A percentile compares a stretch with the other conserved stretches of the same genome.
These are phyloP conservation scores for Neolentinus lepideus DNA, from an alignment of 1,284 basidiomycete genomes.

Conservation along the genomic window DNA sequence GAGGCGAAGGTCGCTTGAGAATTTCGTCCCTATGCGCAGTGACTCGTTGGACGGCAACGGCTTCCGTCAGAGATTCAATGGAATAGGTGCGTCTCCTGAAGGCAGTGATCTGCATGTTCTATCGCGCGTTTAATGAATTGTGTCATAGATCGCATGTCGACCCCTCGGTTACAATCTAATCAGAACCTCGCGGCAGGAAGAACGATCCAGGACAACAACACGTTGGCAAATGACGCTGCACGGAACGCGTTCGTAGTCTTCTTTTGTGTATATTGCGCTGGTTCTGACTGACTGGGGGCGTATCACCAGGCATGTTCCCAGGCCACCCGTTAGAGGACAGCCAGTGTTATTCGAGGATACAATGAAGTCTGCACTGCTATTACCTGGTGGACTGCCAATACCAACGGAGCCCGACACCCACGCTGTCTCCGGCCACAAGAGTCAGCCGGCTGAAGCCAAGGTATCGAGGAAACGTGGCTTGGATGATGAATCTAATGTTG, in stretches of 20 bases:
- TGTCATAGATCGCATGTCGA: not conserved
- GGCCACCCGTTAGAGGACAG: not conserved
- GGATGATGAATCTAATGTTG: not conserved
- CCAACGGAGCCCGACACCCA: not conserved
- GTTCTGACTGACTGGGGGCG: not conserved
- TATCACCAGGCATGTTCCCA: not conserved
- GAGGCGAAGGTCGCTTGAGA: constrained; percentile 4
- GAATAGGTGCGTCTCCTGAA: not conserved
- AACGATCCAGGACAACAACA: not conserved
- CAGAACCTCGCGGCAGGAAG: not conserved
- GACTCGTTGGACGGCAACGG: not conserved
- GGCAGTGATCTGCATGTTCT: not conserved
- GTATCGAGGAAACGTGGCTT: not conserved
- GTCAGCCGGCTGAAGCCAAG: not conserved
- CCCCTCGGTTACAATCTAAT: not conserved
- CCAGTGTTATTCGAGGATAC: not conserved
- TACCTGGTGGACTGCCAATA: no score
- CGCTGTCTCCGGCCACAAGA: not conserved
- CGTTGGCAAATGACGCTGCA: not conserved
- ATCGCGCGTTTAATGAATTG: not conserved
- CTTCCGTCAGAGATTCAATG: constrained; percentile 4
- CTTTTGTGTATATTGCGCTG: not conserved
- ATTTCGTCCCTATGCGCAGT: constrained; percentile 1
- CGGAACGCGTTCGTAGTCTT: not conserved
- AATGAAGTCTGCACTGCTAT: not conserved